Evolutionary conservation across 768 basidiomycete species (phyloP).

Genomic region (Mrakia blollopis): DNA sequence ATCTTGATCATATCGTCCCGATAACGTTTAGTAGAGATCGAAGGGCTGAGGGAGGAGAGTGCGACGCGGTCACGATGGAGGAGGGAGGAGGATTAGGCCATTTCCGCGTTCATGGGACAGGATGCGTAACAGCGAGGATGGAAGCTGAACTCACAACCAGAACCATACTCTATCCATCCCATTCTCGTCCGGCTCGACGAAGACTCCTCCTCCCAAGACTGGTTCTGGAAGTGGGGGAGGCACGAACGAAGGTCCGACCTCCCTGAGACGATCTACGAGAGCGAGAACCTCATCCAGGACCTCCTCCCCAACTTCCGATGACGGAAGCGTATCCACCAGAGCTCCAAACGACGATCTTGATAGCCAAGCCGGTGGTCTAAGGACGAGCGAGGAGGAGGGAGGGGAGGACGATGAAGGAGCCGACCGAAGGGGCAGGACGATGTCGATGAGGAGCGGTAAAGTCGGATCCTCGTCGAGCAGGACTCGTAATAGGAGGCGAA

Average conservation of each 20-base stretch:
- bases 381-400: constrained; percentile 1
- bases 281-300: constrained; percentile 20
- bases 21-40: constrained; percentile 44
- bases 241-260: constrained; percentile 7
- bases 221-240: not conserved
- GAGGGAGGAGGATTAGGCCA: not conserved
- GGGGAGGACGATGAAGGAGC: not conserved
- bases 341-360: not conserved
- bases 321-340: not conserved
- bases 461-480: not conserved
- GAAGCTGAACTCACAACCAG: constrained; percentile 38
- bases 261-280: constrained; percentile 23
- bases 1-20: constrained; percentile 45
- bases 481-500: constrained; percentile 27
- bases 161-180: constrained; percentile 44
- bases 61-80: no score
- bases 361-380: not conserved
- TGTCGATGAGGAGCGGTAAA: not conserved
- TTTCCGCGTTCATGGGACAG: not conserved
- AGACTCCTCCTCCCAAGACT: not conserved
- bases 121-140: not conserved
- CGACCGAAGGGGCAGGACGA: constrained; percentile 21
- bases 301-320: not conserved
- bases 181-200: constrained; percentile 23
- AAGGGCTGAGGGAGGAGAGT: constrained; percentile 32